Evolutionary conservation across 106 monocot species (phyloP).

Genomic region (Acorus calamus): DNA sequence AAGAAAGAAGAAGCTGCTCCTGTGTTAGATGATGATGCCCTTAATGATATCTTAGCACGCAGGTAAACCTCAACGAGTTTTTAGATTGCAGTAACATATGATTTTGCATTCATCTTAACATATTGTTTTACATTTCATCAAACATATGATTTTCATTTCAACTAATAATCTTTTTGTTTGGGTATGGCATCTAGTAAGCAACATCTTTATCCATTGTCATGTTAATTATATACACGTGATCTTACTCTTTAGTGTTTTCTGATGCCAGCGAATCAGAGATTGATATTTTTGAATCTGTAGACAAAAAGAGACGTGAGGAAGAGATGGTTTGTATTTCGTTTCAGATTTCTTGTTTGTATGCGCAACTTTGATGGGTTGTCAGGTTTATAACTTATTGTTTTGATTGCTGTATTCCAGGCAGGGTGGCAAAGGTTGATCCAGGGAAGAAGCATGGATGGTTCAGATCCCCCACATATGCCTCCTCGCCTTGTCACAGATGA

Average conservation of each 20-base stretch:
- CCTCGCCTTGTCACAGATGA: conserved; percentile 92
- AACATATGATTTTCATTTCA: too few species aligned
- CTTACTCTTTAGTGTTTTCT: background rate
- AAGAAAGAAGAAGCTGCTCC: conserved; percentile 97
- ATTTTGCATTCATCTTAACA: too few species aligned
- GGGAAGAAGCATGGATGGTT: conserved; percentile 23
- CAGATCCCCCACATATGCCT: conserved; percentile 37
- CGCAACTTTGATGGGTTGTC: background rate
- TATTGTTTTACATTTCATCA: too few species aligned
- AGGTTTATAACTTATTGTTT: background rate
- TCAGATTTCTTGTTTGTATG: too few species aligned
- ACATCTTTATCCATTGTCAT: too few species aligned
- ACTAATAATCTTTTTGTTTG: too few species aligned
- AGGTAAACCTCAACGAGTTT: conserved; percentile 28
- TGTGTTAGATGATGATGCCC: conserved; percentile 97
- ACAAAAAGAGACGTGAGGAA: conserved; percentile 79
- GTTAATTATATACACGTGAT: too few species aligned
- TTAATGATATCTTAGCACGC: conserved; percentile 87
- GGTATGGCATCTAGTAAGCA: too few species aligned
- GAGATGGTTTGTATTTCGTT: conserved; percentile 49
- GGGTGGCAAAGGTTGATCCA: conserved; percentile 61
- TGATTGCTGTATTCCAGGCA: conserved; percentile 31
- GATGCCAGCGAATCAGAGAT: conserved; percentile 81
- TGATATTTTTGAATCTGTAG: conserved; percentile 84
- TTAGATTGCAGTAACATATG: background rate